Conservation (phyloP, 2,329 filamentous ascomycete species). For the Aspergillus sp. region DNA sequence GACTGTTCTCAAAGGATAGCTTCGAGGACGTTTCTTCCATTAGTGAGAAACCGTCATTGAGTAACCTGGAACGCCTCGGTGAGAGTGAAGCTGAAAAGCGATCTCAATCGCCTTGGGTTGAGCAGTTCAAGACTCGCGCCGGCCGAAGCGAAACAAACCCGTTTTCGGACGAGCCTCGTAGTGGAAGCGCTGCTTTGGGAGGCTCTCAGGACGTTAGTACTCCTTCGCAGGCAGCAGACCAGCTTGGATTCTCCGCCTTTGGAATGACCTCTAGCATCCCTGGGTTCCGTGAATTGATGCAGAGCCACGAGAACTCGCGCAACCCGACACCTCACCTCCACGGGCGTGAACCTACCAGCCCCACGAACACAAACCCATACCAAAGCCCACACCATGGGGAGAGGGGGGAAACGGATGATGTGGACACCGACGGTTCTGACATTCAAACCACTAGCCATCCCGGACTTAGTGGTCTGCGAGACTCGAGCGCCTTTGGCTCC, state of each 20-base stretch:
- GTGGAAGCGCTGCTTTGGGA: constrained; percentile 67
- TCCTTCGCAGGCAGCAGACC: constrained; percentile 49
- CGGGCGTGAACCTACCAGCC: constrained; percentile 73
- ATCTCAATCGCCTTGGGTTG: constrained; percentile 53
- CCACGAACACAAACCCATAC: constrained; percentile 94
- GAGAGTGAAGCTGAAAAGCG: constrained; percentile 51
- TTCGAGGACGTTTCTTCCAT: constrained; percentile 60
- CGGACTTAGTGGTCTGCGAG: constrained; percentile 54
- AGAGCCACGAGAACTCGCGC: constrained; percentile 58
- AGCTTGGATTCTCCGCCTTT: constrained; percentile 60
- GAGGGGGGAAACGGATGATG: constrained; percentile 62
- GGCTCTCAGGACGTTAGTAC: constrained; percentile 70
- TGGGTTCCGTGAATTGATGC: constrained; percentile 58
- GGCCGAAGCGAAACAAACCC: constrained; percentile 52
- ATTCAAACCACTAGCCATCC: constrained; percentile 52
- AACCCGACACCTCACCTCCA: constrained; percentile 55
- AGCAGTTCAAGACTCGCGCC: constrained; percentile 46
- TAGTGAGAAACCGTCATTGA: constrained; percentile 57
- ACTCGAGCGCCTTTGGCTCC: constrained; percentile 56
- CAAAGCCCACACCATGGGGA: constrained; percentile 78
- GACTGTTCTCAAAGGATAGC: constrained; percentile 76
- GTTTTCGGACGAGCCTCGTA: constrained; percentile 51
- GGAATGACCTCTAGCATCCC: constrained; percentile 59
- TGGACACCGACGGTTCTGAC: constrained; percentile 57
- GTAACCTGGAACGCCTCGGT: constrained; percentile 53